Evolutionary conservation across 2,329 filamentous ascomycete genomes (phyloP), one percentile per base, ranked within the genome.

Genomic region (Alternaria panax): DNA sequence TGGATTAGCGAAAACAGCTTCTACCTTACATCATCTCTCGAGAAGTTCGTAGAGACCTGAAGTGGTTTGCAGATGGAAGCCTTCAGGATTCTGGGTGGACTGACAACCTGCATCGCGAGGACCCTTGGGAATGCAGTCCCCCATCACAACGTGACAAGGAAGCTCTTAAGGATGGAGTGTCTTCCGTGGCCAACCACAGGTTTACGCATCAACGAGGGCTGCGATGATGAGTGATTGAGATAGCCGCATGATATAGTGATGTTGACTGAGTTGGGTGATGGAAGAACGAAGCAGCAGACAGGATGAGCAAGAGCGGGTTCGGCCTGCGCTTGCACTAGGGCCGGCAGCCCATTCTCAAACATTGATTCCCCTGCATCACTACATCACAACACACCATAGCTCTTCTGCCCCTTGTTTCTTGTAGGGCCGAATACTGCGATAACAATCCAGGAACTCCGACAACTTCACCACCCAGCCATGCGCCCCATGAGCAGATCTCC

Each of bases 401-500:
- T 34, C 18, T n/a, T 28, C 28, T 47, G 28, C 28, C 28, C 28
- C 9, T n/a, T n/a, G 18, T 47, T 47, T 22, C 9, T 32, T 22
- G 14, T 47, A 47, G 45, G 45, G 45, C 45, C 45, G 45, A 48
- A 34, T 48, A 18, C 45, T 24, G 45, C 16, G 20, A 48, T 36
- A 36, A 48, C 30, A 24, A 34, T 25, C 7, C 28, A 36, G 32
- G 45, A 34, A 25, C 36, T 36, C 18, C 30, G 16, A 36, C 30
- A 20, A 2, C 30, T 36, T 32, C 30, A 36, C 22, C 30, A 34
- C 45, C 20, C 30, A 48, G 45, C 45, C 20, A 48, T 48, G 45
- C 45, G 7, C 34, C 30, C 30, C 20, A 36, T 24, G 45, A 48
- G 28, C 14, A 48, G 20, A 48, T 36, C 28, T 16, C 22, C 45